These are phyloP conservation scores for Clarireedia sp. DNA, from an alignment of 2,329 filamentous ascomycete species.

Conservation along the genomic window DNA sequence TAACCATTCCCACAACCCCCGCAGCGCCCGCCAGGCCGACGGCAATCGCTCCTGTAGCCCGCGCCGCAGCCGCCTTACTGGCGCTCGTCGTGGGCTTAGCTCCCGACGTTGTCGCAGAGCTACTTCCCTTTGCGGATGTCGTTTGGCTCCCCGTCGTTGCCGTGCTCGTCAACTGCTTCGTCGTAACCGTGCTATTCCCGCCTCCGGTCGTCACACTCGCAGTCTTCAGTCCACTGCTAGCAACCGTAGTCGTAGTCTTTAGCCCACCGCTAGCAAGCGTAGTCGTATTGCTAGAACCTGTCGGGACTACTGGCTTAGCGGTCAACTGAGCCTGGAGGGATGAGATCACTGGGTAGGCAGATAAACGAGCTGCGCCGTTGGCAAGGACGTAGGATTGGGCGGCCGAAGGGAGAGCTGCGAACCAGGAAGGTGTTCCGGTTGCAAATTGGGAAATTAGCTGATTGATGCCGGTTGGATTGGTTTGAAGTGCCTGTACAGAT, in stretches of 20 bases:
- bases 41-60: background rate
- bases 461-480: background rate
- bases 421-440: background rate
- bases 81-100: background rate
- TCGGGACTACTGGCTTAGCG: background rate
- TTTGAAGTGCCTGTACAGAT: constrained; percentile 2
- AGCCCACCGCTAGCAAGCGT: background rate
- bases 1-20: constrained; percentile 1
- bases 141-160: background rate
- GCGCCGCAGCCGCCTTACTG: background rate
- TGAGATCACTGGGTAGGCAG: background rate
- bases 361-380: background rate
- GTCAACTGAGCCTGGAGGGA: background rate
- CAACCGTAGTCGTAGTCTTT: background rate
- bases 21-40: background rate
- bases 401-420: background rate
- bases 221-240: background rate
- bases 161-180: background rate
- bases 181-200: constrained; percentile 5
- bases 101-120: background rate
- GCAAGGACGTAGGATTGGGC: background rate
- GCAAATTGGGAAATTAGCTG: background rate
- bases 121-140: background rate
- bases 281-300: background rate
- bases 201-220: background rate